These are phyloP conservation scores for Truncatella angustata DNA, from an alignment of 2,329 filamentous ascomycete genomes.

Conservation along the genomic window DNA sequence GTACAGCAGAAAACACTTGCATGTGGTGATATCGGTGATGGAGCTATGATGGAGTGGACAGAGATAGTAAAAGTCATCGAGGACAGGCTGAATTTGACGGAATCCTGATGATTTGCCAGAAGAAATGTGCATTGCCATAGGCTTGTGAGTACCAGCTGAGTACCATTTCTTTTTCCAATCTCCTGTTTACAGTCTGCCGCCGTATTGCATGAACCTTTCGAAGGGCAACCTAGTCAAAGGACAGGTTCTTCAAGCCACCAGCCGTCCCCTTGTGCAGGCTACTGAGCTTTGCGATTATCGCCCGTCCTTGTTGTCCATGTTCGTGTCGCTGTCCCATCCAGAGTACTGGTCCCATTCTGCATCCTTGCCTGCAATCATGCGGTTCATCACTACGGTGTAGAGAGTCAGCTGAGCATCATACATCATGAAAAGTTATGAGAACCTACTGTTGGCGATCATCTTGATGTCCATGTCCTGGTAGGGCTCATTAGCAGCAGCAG, in stretches of 20 bases:
- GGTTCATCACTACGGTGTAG: not conserved
- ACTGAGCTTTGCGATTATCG: not conserved
- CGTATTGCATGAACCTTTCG: not conserved
- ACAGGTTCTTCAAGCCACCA: not conserved
- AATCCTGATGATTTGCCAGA: not conserved
- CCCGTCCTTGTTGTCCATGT: not conserved
- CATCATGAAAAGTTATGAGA: not conserved
- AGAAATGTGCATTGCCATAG: not conserved
- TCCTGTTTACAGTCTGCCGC: not conserved
- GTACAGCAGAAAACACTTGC: slow-evolving; percentile 77
- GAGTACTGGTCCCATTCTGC: not conserved
- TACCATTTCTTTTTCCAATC: too few species aligned
- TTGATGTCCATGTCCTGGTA: not conserved
- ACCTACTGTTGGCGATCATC: not conserved
- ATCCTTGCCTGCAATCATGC: not conserved
- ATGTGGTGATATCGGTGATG: slow-evolving; percentile 79
- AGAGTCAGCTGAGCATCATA: not conserved
- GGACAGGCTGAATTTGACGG: slow-evolving; percentile 39
- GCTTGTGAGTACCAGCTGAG: not conserved
- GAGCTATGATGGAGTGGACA: slow-evolving; percentile 81
- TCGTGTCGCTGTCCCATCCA: not conserved
- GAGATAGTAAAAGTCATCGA: slow-evolving; percentile 69
- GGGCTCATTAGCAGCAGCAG: not conserved
- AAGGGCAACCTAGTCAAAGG: not conserved
- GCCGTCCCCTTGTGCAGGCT: not conserved